Conservation (phyloP, 495 filamentous ascomycete genomes). For the Tuber borchii region DNA sequence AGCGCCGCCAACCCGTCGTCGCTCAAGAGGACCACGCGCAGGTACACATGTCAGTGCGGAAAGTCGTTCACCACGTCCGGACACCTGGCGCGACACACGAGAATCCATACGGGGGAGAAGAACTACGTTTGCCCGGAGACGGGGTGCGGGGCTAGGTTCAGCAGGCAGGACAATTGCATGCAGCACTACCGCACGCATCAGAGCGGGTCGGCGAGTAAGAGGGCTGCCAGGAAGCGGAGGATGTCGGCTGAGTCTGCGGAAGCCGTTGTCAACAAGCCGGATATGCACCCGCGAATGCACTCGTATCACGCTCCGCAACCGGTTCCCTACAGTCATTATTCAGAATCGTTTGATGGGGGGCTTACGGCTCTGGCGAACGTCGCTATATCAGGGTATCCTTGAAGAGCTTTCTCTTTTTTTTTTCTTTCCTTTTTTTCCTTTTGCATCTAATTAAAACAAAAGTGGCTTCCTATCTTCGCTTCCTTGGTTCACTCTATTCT, state of each 20-base stretch:
- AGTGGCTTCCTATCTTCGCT: not conserved
- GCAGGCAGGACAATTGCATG: conserved; percentile 97
- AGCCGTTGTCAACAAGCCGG: conserved; percentile 16
- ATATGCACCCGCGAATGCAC: conserved; percentile 33
- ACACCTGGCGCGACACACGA: conserved; percentile 90
- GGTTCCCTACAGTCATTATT: conserved; percentile 30
- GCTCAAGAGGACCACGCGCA: conserved; percentile 60
- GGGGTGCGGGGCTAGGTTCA: conserved; percentile 84
- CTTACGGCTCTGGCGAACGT: conserved; percentile 36
- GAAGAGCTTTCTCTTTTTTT: conserved; percentile 12
- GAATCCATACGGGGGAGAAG: conserved; percentile 95
- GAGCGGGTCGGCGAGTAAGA: conserved; percentile 43
- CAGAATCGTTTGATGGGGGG: conserved; percentile 34
- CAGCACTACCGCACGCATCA: conserved; percentile 88
- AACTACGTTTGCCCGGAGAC: conserved; percentile 73
- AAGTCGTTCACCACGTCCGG: conserved; percentile 93
- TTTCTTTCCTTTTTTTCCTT: not conserved
- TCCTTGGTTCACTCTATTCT: not conserved
- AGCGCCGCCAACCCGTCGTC: conserved; percentile 28
- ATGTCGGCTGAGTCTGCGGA: conserved; percentile 30
- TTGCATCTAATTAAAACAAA: not conserved
- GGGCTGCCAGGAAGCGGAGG: conserved; percentile 38
- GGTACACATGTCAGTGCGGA: conserved; percentile 61
- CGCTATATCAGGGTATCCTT: conserved; percentile 38
- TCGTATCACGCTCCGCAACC: conserved; percentile 30